Base-by-base conservation (phyloP, 108 stramenopile genomes). In the Aureococcus anophagefferens region DNA sequence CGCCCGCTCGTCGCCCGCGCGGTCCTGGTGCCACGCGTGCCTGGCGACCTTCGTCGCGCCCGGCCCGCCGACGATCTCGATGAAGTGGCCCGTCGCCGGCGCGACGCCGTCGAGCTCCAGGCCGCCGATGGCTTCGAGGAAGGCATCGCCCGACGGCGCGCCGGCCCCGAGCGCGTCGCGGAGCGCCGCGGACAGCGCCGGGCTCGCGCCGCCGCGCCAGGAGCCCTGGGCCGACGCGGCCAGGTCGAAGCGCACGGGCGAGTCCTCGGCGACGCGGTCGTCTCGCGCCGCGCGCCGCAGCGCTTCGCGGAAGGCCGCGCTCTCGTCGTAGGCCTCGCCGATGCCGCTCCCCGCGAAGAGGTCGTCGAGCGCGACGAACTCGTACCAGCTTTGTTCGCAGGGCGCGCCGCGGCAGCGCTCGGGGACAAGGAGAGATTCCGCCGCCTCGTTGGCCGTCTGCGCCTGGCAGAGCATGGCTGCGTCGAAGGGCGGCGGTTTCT, bases 21-120 rank as follows among this genome's bases (percentile, higher is more conserved):
- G 51, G 69, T 91, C 88, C 36, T 86, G 80, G 69, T 91, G 90
- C 84, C 85, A 91, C 17, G 86, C 85, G 74, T 91, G 86, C 21
- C 51, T 18, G 33, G 83, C 69, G 34, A 88, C 85, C 59, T 51
- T 74, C 14, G 86, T 69, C 71, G 84, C 81, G 59, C 77, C 68
- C 34, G 89, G 76, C 9, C 40, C 40, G 11, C 88, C 88, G 31
- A 86, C 82, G 67, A 91, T 91, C 74, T 91, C 90, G 66, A 91
- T 91, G 78, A 78, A 91, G 78, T 91, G 90, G 51, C 51, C 51
- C 21, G 25, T 25, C 21, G 21, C 21, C 51, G 51, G 21, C 51
- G 51, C 14, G 51, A 59, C 25, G 51, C 51, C 51, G 71, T 69
- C 5, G 76, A 73, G 33, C 90, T 87, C 70, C 88, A 91, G 65